Evolutionary conservation across 192 early-diverging fungal species (phyloP), one percentile per base, ranked within the genome.

Genomic region (Coemansia sp.): DNA sequence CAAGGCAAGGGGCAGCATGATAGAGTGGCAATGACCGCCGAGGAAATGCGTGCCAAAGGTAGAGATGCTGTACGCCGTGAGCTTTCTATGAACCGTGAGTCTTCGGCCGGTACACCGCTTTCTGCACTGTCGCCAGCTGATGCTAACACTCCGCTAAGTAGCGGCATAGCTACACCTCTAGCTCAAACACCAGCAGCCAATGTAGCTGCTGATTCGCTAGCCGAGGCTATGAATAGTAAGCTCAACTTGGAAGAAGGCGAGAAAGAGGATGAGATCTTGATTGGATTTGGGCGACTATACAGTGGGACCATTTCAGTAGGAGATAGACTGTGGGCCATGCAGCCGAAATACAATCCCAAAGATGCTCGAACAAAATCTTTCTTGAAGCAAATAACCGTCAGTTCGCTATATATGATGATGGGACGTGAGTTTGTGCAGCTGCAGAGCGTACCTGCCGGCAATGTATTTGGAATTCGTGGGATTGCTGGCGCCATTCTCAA

Each of bases 211-310:
- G 76, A 79, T 14, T 50, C 53, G 14, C 36, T 79, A 12, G 70
- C 61, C 2, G 62, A 57, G 11, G 65, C 61, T 4, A 40, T 79
- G 40, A 50, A 57, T n/a, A 62, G 59, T 16, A 68, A 58, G 45
- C 70, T 79, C 20, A 31, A 47, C 28, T 16, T 57, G 0, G 78
- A 81, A 14, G 64, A 63, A 12, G 13, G 13, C 5, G 28, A 57
- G 9, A 15, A 8, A 12, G 82, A 84, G 16, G 80, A 67, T 14
- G 90, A 93, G 59, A 61, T 80, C 1, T 61, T 97, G 47, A 80
- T 98, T 57, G 95, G 94, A n/a, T 96, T 96, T 73, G 84, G 93
- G 2, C 82, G 97, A 40, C 82, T 98, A 31, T 99, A 96, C 63
- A 91, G 91, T 16, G 97, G 97, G 1, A 91, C 86, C 2, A 67